Evolutionary conservation across 176 grass and related monocot species (phyloP).

Genomic region (Puccinellia tenuiflora): DNA sequence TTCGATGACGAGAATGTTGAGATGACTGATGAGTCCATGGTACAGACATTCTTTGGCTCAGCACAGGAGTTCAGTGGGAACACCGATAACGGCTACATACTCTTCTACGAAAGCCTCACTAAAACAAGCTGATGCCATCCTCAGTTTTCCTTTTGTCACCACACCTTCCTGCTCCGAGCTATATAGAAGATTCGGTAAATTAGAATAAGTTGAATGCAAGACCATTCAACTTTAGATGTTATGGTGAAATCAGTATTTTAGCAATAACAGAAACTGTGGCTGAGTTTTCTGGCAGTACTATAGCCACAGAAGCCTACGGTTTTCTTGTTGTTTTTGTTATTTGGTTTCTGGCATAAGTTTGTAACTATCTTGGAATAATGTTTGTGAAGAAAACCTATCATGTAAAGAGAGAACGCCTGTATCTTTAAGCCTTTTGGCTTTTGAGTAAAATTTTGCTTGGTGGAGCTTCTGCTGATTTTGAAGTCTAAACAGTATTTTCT

Average conservation of each 20-base stretch:
- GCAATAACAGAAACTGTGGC: constrained; percentile 24
- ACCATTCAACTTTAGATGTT: constrained; percentile 28
- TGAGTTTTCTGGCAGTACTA: neutral
- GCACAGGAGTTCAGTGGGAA: constrained; percentile 86
- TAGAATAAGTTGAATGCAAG: constrained; percentile 40
- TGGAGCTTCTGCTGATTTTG: neutral
- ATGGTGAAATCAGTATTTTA: neutral
- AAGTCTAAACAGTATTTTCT: neutral
- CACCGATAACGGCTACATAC: constrained; percentile 91
- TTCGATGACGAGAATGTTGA: constrained; percentile 96
- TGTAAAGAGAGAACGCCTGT: constrained; percentile 10
- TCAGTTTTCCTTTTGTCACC: neutral
- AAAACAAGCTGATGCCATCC: constrained; percentile 36
- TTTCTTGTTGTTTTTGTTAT: constrained; percentile 18
- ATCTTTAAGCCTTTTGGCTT: constrained; percentile 18
- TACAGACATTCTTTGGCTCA: constrained; percentile 88
- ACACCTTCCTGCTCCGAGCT: neutral
- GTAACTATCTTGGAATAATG: constrained; percentile 20
- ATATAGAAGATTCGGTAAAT: constrained; percentile 23
- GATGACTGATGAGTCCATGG: constrained; percentile 77
- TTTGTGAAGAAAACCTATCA: neutral
- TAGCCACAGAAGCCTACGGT: neutral
- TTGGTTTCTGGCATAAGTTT: constrained; percentile 3
- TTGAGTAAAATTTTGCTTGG: constrained; percentile 21
- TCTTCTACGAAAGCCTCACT: constrained; percentile 83